Base-by-base conservation (phyloP, 2,329 filamentous ascomycete species). In the Pseudogymnoascus sp. region DNA sequence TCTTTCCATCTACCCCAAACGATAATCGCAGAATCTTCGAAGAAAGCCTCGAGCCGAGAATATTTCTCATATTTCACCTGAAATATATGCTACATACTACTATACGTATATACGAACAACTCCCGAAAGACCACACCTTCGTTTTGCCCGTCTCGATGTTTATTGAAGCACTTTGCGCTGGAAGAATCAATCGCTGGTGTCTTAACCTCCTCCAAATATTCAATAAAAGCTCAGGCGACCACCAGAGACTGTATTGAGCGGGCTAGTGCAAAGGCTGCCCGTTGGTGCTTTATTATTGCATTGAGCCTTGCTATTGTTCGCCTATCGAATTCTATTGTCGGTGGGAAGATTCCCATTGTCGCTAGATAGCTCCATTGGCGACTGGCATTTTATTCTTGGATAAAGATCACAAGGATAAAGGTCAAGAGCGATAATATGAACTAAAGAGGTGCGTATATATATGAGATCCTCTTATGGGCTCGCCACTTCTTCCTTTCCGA, bases 11-110 rank as follows among this genome's bases (percentile, higher is more conserved):
- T 21, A 35, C n/a, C 28, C 28, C n/a, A 55, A 11, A 55, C 28
- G n/a, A 55, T 12, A 55, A 55, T 55, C 28, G 49, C 49, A 55
- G 28, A 55, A 55, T 35, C 49, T 55, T 55, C 49, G 49, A 55
- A 55, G 11, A 55, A 16, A 33, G 9, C 28, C n/a, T 21, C 49
- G 25, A 55, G 18, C 12, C 16, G 28, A 55, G 28, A 55, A 55
- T 21, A 55, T 14, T 33, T 33, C 49, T 55, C 16, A 35, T 33
- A 55, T 55, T 55, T 33, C 4, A 31, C 28, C 28, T 33, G 28
- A 5, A 3, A 35, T 33, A 55, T 33, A 21, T 31, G 9, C 28
- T 18, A 35, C 8, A 55, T 33, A 55, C 49, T 14, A 7, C 23
- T 18, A 33, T 33, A 33, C 28, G 14, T 33, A 18, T 31, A 33